A percentile compares a stretch with the other conserved stretches of the same genome.
These are phyloP conservation scores for Pleurotus salmoneostramineus DNA, from an alignment of 768 basidiomycete genomes.

Conservation along the genomic window DNA sequence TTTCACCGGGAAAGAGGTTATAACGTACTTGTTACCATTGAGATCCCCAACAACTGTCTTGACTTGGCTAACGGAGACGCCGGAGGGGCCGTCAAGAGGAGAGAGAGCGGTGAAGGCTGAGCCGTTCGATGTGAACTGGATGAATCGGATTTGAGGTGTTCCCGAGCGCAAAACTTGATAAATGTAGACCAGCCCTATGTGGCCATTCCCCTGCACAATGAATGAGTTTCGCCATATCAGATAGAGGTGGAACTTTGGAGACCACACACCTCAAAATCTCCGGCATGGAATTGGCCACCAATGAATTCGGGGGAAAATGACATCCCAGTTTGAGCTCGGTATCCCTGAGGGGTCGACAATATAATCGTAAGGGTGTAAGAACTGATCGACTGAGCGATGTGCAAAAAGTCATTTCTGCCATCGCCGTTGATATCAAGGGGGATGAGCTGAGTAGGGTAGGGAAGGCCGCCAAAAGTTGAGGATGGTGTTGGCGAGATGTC, in stretches of 20 bases:
- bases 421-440: conserved; percentile 2
- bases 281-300: conserved; percentile 1
- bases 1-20: not conserved
- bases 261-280: not conserved
- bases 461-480: not conserved
- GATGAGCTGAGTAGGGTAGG: not conserved
- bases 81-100: not conserved
- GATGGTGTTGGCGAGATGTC: not conserved
- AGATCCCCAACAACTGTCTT: conserved; percentile 1
- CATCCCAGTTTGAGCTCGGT: not conserved
- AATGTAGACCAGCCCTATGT: conserved; percentile 1
- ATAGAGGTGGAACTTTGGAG: not conserved
- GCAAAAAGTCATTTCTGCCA: conserved; percentile 3
- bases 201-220: not conserved
- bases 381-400: not conserved
- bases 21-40: not conserved
- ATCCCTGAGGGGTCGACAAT: not conserved
- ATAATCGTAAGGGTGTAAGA: conserved; percentile 1
- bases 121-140: conserved; percentile 1
- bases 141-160: not conserved
- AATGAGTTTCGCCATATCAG: not conserved
- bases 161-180: not conserved
- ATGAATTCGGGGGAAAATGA: not conserved
- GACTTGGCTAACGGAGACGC: not conserved
- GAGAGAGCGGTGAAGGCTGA: not conserved